Conservation (phyloP, 371 early-diverging fungal species). For the Apophysomyces sp. region DNA sequence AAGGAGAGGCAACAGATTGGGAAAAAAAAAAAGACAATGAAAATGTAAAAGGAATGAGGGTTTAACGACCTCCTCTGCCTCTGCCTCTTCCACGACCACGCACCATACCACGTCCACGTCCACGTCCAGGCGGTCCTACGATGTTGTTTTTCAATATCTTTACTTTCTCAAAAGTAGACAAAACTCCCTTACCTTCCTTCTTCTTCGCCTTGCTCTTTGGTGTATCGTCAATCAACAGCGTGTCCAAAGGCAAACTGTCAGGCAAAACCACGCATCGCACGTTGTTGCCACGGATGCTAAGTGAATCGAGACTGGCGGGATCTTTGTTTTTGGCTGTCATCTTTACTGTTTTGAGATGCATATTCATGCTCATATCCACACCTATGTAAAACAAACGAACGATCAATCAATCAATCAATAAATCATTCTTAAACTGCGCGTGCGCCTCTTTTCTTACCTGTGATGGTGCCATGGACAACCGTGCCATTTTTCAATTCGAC, state of each 20-base stretch:
- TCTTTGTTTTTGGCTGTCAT: conserved; percentile 96
- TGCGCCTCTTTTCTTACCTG: conserved; percentile 54
- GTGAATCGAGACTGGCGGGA: conserved; percentile 84
- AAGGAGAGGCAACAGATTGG: not conserved
- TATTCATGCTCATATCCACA: conserved; percentile 99
- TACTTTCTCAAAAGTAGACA: not conserved
- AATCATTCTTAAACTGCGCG: too few species aligned
- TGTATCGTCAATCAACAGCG: conserved; percentile 93
- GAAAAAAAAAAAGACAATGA: not conserved
- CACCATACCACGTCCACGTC: conserved; percentile 56
- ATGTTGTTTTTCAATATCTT: too few species aligned
- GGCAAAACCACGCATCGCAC: conserved; percentile 95
- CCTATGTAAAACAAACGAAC: conserved; percentile 33
- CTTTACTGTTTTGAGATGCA: conserved; percentile 96
- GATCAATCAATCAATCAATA: not conserved
- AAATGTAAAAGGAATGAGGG: not conserved
- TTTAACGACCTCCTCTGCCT: conserved; percentile 41
- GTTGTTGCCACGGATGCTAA: conserved; percentile 94
- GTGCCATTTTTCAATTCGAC: conserved; percentile 97
- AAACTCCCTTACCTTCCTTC: conserved; percentile 24
- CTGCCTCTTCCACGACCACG: conserved; percentile 62
- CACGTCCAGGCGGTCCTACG: conserved; percentile 43
- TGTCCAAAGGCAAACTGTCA: conserved; percentile 93
- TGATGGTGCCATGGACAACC: conserved; percentile 92
- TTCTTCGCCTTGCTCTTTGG: conserved; percentile 91